A percentile compares a stretch with the other conserved stretches of the same genome.
Evolutionary conservation across 1,139 yeast species (phyloP).

Genomic region (Sporopachydermia cereana): DNA sequence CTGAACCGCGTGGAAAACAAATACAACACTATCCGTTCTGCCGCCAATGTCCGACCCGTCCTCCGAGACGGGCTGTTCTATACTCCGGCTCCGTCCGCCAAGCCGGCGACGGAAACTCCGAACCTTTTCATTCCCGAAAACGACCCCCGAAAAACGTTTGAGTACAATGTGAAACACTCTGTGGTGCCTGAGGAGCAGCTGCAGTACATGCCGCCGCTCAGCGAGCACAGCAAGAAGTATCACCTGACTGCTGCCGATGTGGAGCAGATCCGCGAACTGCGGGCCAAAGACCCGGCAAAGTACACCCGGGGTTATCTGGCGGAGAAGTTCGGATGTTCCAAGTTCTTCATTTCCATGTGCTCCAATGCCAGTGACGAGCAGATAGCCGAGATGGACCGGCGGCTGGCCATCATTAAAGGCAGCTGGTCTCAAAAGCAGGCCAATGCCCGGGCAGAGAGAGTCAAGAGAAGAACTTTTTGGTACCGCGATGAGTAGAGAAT

Average conservation of each 20-base stretch:
- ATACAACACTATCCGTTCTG: slow-evolving; percentile 30
- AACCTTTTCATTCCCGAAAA: slow-evolving; percentile 53
- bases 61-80: slow-evolving; percentile 26
- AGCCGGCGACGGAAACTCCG: slow-evolving; percentile 56
- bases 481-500: slow-evolving; percentile 40
- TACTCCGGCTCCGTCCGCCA: slow-evolving; percentile 33
- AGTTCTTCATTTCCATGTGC: slow-evolving; percentile 41
- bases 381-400: slow-evolving; percentile 30
- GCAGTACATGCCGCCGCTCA: slow-evolving; percentile 35
- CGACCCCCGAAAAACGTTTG: slow-evolving; percentile 46
- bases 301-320: slow-evolving; percentile 66
- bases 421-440: slow-evolving; percentile 38
- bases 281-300: slow-evolving; percentile 46
- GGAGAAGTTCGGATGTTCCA: slow-evolving; percentile 45
- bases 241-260: slow-evolving; percentile 52
- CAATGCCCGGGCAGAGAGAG: slow-evolving; percentile 40
- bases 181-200: slow-evolving; percentile 10
- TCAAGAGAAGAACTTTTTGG: slow-evolving; percentile 50
- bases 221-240: slow-evolving; percentile 36
- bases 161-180: slow-evolving; percentile 20
- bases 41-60: slow-evolving; percentile 25
- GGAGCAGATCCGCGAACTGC: slow-evolving; percentile 45
- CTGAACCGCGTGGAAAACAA: slow-evolving; percentile 9
- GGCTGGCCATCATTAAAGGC: slow-evolving; percentile 31
- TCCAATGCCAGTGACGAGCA: slow-evolving; percentile 32